Percentiles rank a stretch among this genome's conserved stretches.
These are phyloP conservation scores for Saturnispora kantuleensis DNA, from an alignment of 805 yeast species.

Conservation along the genomic window DNA sequence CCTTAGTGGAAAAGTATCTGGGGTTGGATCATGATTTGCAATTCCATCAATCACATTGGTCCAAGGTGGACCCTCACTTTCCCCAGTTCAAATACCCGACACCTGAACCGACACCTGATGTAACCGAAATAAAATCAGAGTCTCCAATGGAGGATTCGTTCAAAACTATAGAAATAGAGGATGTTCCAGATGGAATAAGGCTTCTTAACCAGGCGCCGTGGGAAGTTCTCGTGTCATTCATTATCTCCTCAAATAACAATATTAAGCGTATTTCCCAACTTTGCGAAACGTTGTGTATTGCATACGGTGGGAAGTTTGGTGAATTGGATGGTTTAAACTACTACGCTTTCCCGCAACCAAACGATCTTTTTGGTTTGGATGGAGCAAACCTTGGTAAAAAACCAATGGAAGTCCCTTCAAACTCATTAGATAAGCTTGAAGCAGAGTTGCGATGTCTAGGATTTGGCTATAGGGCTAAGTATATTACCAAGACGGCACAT, in stretches of 20 bases:
- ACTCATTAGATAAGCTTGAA: slow-evolving; percentile 14
- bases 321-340: slow-evolving; percentile 44
- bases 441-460: slow-evolving; percentile 38
- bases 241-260: slow-evolving; percentile 93
- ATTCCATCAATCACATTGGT: slow-evolving; percentile 55
- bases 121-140: neutral
- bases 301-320: slow-evolving; percentile 58
- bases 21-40: slow-evolving; percentile 48
- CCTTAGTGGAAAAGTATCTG: slow-evolving; percentile 57
- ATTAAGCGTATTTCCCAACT: slow-evolving; percentile 86
- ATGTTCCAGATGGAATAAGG: slow-evolving; percentile 38
- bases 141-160: too few relatives aligned
- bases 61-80: slow-evolving; percentile 41
- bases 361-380: slow-evolving; percentile 27
- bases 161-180: neutral
- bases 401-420: neutral
- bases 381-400: slow-evolving; percentile 12
- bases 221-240: slow-evolving; percentile 86
- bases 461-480: slow-evolving; percentile 91
- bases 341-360: slow-evolving; percentile 69
- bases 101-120: neutral
- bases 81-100: slow-evolving; percentile 13
- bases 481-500: slow-evolving; percentile 67
- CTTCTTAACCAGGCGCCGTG: slow-evolving; percentile 92
- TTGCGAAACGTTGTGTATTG: slow-evolving; percentile 69